Evolutionary conservation across 129 eudicot species (phyloP).

Genomic region (Helichrysum umbraculigerum): DNA sequence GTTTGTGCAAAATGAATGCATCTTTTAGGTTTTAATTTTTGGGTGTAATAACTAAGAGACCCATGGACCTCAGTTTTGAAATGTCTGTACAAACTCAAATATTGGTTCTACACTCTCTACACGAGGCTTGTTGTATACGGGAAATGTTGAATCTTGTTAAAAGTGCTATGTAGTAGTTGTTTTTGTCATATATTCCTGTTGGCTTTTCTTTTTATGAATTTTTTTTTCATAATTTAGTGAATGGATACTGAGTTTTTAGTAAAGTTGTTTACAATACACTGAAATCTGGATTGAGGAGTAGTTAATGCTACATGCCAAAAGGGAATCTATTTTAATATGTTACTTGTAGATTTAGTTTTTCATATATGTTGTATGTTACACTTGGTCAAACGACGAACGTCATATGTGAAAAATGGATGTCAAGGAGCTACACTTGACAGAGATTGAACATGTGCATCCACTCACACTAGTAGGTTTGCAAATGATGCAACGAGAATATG

Average conservation of each 20-base stretch:
- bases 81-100: conserved; percentile 21
- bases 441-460: conserved; percentile 15
- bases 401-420: not conserved
- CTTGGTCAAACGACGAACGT: no score
- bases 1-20: conserved; percentile 30
- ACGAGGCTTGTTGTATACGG: conserved; percentile 28
- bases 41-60: conserved; percentile 24
- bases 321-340: no score
- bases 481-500: conserved; percentile 4
- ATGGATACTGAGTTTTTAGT: not conserved
- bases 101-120: not conserved
- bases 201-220: no score
- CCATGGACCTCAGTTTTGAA: not conserved
- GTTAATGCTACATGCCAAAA: not conserved
- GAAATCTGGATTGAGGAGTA: not conserved
- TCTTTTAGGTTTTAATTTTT: conserved; percentile 23
- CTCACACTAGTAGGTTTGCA: conserved; percentile 9
- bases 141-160: not conserved
- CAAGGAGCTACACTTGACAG: not conserved
- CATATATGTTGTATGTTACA: no score
- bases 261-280: not conserved
- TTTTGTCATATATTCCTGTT: not conserved
- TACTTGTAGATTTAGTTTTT: no score
- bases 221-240: no score
- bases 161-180: not conserved